Evolutionary conservation across 352 stramenopile species (phyloP), one percentile per base, ranked within the genome.

Genomic region (Phytophthora tentaculata): DNA sequence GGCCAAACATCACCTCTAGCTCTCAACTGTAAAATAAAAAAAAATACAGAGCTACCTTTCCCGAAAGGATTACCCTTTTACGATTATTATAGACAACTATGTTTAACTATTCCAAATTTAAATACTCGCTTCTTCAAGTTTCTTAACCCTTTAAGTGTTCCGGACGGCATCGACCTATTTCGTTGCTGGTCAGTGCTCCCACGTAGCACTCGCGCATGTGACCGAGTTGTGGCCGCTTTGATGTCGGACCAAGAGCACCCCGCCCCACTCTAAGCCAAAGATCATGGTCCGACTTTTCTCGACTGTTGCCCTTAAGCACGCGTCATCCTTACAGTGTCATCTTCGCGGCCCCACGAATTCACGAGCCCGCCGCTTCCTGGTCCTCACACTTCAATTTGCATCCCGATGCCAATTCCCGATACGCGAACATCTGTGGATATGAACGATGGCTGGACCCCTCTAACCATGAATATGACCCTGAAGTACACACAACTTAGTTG

Each of bases 401-500:
- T 13, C 13, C 14, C 24, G 8, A 61, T 54, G 45, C 16, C 32
- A 7, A 19, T 45, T 35, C 17, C 35, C 13, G 43, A 58, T n/a
- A 54, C 39, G 43, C 61, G 52, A 57, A 43, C 26, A 9, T 64
- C 62, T n/a, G 26, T 53, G 10, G 37, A 55, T 10, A 50, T 22
- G 3, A 47, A 35, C 14, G 59, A 67, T 51, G 69, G 69, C 54
- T 76, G 69, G 64, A 73, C 64, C 7, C 69, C 69, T 22, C 43
- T 76, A 17, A 57, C 69, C 24, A 67, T 68, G 41, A 37, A 69
- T 23, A 54, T 64, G 26, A 39, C 32, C 6, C 52, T 72, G 29
- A 69, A 72, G 28, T 70, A 63, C 41, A 69, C 56, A 43, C 69
- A 65, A 4, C 19, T 73, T 19, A 73, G 67, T 29, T 67, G 61